phyloP scores from a whole-genome alignment of 192 early-diverging fungal genomes.

The Linnemannia zychae region DNA sequence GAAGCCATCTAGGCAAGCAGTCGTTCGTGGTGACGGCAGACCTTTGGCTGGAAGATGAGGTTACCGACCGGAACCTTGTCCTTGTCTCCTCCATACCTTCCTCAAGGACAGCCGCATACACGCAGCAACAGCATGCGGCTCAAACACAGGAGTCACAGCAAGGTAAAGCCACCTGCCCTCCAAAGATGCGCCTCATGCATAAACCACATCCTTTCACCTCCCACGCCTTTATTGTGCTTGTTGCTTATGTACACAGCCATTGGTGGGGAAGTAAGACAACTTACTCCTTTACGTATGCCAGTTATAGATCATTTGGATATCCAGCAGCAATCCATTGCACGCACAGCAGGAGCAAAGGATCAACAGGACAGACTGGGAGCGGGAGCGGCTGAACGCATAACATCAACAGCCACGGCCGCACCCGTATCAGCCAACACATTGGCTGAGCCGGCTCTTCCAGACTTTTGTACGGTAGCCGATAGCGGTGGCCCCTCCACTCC shows the following conservation, averaged over 20 bases:
- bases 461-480: not conserved
- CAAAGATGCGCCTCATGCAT: not conserved
- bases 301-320: slow-evolving; percentile 40
- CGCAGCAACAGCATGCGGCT: slow-evolving; percentile 18
- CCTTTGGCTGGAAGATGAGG: slow-evolving; percentile 44
- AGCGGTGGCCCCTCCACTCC: not conserved
- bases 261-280: not conserved
- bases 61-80: slow-evolving; percentile 57
- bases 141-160: slow-evolving; percentile 18
- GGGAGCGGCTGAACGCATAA: not conserved
- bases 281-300: not conserved
- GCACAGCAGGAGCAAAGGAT: not conserved
- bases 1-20: slow-evolving; percentile 40
- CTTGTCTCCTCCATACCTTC: slow-evolving; percentile 47
- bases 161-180: not conserved
- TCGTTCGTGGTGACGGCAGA: slow-evolving; percentile 58
- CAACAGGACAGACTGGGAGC: not conserved
- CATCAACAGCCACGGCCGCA: not conserved
- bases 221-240: not conserved
- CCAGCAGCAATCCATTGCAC: slow-evolving; percentile 3
- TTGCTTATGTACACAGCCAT: not conserved
- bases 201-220: not conserved
- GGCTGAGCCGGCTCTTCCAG: not conserved
- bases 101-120: slow-evolving; percentile 35
- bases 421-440: not conserved